phyloP scores from a whole-genome alignment of 2,329 filamentous ascomycete species.

The Taxawa tesnikishii region DNA sequence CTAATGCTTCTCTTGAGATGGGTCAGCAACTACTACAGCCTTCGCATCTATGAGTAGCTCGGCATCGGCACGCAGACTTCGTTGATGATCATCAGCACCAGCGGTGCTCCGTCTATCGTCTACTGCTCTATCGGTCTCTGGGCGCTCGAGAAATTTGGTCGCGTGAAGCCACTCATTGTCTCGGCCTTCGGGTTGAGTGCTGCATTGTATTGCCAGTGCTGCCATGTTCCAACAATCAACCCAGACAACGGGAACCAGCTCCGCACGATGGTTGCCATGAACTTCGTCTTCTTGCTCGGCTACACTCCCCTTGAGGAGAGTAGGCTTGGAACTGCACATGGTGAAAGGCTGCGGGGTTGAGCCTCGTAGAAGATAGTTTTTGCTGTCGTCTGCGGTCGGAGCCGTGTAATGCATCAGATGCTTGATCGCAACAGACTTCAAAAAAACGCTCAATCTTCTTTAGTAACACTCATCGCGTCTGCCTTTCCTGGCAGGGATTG shows the following conservation, averaged over 20 bases:
- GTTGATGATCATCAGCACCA: conserved; percentile 12
- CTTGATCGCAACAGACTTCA: too few relatives aligned
- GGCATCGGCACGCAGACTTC: conserved; percentile 9
- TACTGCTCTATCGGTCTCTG: conserved; percentile 12
- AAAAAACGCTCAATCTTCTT: too few relatives aligned
- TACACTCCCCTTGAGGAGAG: conserved; percentile 31
- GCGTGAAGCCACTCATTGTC: conserved; percentile 35
- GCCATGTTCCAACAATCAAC: conserved; percentile 25
- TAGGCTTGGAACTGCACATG: too few relatives aligned
- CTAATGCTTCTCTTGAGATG: too few relatives aligned
- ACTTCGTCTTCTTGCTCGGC: conserved; percentile 34
- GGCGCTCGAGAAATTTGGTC: conserved; percentile 30
- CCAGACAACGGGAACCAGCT: conserved; percentile 23
- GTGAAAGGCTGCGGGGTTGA: too few relatives aligned
- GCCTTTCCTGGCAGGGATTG: too few relatives aligned
- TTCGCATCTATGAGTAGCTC: conserved; percentile 10
- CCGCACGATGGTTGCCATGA: conserved; percentile 34
- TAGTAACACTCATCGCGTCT: too few relatives aligned
- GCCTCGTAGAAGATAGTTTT: too few relatives aligned
- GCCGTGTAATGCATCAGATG: too few relatives aligned
- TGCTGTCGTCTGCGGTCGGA: too few relatives aligned
- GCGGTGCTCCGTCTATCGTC: conserved; percentile 10
- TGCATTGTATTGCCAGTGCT: conserved; percentile 27
- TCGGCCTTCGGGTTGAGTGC: conserved; percentile 30
- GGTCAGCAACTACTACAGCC: conserved; percentile 11